Evolutionary conservation across 1,284 basidiomycete genomes (phyloP), one percentile per base, ranked within the genome.

Genomic region (Marasmius sp.): DNA sequence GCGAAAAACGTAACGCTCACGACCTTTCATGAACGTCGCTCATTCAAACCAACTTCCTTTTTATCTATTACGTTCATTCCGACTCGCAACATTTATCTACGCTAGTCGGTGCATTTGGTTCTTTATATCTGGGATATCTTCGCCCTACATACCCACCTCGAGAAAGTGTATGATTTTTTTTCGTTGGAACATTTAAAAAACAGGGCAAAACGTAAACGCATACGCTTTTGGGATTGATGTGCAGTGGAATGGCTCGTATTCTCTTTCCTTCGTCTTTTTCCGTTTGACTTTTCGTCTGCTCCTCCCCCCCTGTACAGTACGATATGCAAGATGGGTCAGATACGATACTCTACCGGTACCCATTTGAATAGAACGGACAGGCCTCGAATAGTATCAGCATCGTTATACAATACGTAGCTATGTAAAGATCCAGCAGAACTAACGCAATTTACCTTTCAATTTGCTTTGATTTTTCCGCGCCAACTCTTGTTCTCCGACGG

Each of bases 21-120:
- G 64, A 70, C 71, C 68, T 75, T 64, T 61, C 67, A 72, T 77
- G 71, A 80, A 83, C 75, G 72, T 64, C 73, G 62, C 71, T 76
- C 69, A 66, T 72, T 75, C 74, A 58, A 36, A 49, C 59, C 27
- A 51, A 52, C 27, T 27, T 61, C 65, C 63, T 66, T 69, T 58
- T 64, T 68, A 65, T 67, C 61, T 67, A 66, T 67, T 58, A 65
- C 66, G 56, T 65, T 69, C 67, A 50, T 67, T 69, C 57, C 61
- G 59, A 63, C 43, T 18, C 52, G 38, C 41, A 57, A 43, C 50
- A 39, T 57, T 54, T 59, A 59, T 57, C 48, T 38, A 51, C 47
- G 34, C 53, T n/a, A 20, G 45, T 62, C 57, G 64, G 65, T 64
- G 66, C 66, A 67, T 65, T 72, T 71, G 69, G 66, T 69, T 71